Conservation (phyloP, 2,329 filamentous ascomycete genomes). For the Xylaria hypoxylon region DNA sequence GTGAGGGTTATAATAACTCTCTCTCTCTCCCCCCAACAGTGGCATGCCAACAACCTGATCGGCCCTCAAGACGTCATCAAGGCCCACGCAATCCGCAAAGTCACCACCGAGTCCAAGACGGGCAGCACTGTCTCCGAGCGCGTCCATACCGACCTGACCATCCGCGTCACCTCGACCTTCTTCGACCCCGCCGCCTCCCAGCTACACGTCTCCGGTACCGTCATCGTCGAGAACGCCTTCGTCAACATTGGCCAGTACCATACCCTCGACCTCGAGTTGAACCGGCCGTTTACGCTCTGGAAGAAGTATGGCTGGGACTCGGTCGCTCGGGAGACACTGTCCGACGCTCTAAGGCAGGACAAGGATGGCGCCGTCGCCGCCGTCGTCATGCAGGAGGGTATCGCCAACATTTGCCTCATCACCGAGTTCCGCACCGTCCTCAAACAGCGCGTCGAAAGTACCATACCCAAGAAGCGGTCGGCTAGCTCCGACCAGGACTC, state of each 20-base stretch:
- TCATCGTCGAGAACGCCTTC: conserved; percentile 64
- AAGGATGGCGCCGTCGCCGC: conserved; percentile 86
- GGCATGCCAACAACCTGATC: conserved; percentile 73
- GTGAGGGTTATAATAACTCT: conserved; percentile 15
- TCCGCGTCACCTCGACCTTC: conserved; percentile 67
- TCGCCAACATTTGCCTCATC: conserved; percentile 85
- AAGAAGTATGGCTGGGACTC: conserved; percentile 92
- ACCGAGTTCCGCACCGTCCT: conserved; percentile 83
- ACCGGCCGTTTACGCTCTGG: conserved; percentile 87
- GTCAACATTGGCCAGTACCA: conserved; percentile 68
- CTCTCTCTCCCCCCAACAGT: conserved; percentile 49
- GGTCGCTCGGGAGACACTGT: conserved; percentile 81
- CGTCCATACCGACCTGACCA: conserved; percentile 68
- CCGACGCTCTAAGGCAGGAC: conserved; percentile 82
- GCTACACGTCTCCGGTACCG: conserved; percentile 67
- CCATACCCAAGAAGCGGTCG: conserved; percentile 75
- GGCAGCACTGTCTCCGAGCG: conserved; percentile 62
- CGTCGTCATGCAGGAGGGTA: conserved; percentile 91
- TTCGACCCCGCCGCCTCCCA: conserved; percentile 68
- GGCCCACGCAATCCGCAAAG: conserved; percentile 68
- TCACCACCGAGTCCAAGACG: conserved; percentile 59
- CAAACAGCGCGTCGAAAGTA: conserved; percentile 75
- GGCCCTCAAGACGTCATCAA: conserved; percentile 64
- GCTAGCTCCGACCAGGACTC: conserved; percentile 74
- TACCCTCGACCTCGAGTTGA: conserved; percentile 83